Base-by-base conservation (phyloP, 1,284 basidiomycete genomes). In the Leccinum huronense region DNA sequence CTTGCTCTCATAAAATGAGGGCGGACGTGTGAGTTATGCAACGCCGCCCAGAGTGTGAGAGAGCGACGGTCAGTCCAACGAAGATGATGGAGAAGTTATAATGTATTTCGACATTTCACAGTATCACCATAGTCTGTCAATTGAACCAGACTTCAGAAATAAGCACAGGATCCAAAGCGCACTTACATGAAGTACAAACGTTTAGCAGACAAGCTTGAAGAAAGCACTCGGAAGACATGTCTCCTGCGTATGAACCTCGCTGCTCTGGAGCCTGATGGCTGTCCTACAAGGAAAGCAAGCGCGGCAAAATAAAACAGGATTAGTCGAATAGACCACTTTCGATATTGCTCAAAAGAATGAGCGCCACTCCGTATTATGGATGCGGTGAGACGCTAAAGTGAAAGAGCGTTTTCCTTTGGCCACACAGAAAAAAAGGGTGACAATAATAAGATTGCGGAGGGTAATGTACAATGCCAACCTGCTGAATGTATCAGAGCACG, bases 1-100 rank as follows among this genome's bases (percentile, higher is more conserved):
- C 69, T 90, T 78, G 90, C 90, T 93, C 89, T 81, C 86, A 76
- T 91, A 91, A 93, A 93, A 93, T 93, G 89, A 92, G 90, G 85
- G 87, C 87, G 83, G 79, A 80, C 88, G 88, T 86, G 86, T 91
- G 73, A 73, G 67, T 72, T 70, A 64, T 62, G 73, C 67, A 81
- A 87, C 90, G 88, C 83, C 85, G 86, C 84, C 89, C 91, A 93
- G 91, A 93, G 91, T 93, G 91, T 93, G 81, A 82, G 82, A 83
- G 90, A 92, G 90, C 90, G 53, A 62, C 16, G 2, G 38, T 40
- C 30, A 19, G 13, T 36, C 19, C 23, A 58, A 58, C 14, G 36
- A 53, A 55, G 33, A 57, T 23, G 13, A 55, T 5, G 51, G 33
- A 55, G 19, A 57, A n/a, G 31, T 48, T 7, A 54, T 55, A 45